Percentiles rank a stretch among this genome's conserved stretches.
phyloP scores from a whole-genome alignment of 768 basidiomycete genomes.

The Mycena sanguinolenta region DNA sequence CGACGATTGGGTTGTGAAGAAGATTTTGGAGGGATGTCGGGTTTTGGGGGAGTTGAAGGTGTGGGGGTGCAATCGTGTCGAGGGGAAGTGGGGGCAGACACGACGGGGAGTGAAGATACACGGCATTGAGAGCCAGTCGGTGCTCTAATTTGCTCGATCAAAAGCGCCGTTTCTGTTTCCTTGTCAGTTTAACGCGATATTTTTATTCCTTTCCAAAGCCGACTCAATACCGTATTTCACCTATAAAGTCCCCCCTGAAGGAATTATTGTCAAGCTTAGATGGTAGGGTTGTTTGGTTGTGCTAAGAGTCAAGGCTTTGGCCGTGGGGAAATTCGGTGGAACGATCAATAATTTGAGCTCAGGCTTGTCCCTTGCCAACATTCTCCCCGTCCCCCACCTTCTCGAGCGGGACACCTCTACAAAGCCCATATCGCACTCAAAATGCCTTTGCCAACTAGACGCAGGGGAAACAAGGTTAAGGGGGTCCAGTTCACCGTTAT shows the following conservation, averaged over 20 bases:
- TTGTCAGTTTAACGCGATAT: not conserved
- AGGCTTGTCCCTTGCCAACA: conserved; percentile 23
- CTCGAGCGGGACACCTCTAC: conserved; percentile 28
- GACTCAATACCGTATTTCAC: too few species aligned
- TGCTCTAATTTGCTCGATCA: conserved; percentile 16
- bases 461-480: conserved; percentile 86
- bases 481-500: conserved; percentile 91
- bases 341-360: conserved; percentile 37
- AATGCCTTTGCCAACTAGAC: conserved; percentile 64
- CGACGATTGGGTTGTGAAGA: conserved; percentile 87
- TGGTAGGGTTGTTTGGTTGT: conserved; percentile 17
- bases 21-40: conserved; percentile 65
- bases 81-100: conserved; percentile 33
- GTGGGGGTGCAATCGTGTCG: conserved; percentile 65
- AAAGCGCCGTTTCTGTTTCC: too few species aligned
- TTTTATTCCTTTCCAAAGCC: too few species aligned
- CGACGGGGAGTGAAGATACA: conserved; percentile 30
- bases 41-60: conserved; percentile 61
- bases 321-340: conserved; percentile 33
- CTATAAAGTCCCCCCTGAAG: not conserved
- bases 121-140: conserved; percentile 34
- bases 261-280: conserved; percentile 11
- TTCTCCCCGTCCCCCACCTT: conserved; percentile 12
- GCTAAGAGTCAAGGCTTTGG: not conserved
- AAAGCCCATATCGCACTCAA: conserved; percentile 54